Base-by-base conservation (phyloP, 305 asterid genomes). In the Petunia hybrid region DNA sequence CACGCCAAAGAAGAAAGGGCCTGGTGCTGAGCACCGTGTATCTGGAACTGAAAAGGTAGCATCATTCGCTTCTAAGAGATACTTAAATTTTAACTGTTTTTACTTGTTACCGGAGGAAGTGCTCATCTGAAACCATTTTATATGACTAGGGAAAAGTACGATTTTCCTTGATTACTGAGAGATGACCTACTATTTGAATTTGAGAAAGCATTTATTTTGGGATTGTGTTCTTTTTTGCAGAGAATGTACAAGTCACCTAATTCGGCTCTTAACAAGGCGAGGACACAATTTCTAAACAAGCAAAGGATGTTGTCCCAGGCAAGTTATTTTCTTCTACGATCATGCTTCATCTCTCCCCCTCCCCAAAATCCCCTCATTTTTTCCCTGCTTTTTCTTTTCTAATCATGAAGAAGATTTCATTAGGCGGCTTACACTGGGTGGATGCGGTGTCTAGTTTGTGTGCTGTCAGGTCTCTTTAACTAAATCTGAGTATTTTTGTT, bases 281-380 rank as follows among this genome's bases (percentile, higher is more conserved):
- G 99, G 81, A 96, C 99, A 1, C 99, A 89, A 71, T 69, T 85
- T 4, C 88, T 93, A 6, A 96, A 94, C 90, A 94, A 94, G 82
- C 95, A 96, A 77, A 84, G 98, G 79, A 89, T 81, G 89, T 42
- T 88, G 65, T 85, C 97, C 64, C 95, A 89, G 98, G 99, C 85
- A 86, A 35, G 80, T 79, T 38, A 8, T 76, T 76, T 80, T 57
- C 42, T 16, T 63, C 16, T 36, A 7, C 13, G 36, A 73, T 35
- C 63, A 46, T 1, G 13, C 80, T 39, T 66, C 59, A 9, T 69
- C 13, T 8, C 10, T 62, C 35, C 7, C 41, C 14, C 4, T 3
- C 2, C 40, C 48, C 63, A 12, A 6, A 57, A 40, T 56, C 66
- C 46, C 63, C 10, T 76, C 14, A 6, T 10, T 62, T 0, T 6